Evolutionary conservation across 2,329 filamentous ascomycete species (phyloP).

Genomic region (Talaromyces piceae): DNA sequence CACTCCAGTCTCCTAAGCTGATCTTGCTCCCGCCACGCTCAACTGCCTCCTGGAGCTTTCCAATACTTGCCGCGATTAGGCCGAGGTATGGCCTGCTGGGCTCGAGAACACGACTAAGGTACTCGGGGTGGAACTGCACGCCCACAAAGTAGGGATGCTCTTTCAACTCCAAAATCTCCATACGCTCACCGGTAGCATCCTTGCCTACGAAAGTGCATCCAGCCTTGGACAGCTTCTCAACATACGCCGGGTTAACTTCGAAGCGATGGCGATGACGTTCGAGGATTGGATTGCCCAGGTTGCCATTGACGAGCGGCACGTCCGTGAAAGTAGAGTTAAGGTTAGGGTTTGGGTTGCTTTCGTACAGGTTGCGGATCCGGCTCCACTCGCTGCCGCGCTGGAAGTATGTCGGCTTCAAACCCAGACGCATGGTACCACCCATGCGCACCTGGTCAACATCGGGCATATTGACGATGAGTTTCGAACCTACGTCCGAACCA

Average conservation of each 20-base stretch:
- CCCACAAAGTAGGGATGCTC: constrained; percentile 80
- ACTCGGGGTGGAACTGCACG: constrained; percentile 87
- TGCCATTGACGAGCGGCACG: constrained; percentile 25
- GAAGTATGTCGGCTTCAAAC: constrained; percentile 67
- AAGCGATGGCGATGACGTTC: constrained; percentile 86
- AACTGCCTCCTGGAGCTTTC: neutral
- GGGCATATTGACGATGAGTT: constrained; percentile 82
- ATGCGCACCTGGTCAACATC: constrained; percentile 68
- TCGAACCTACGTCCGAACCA: constrained; percentile 1
- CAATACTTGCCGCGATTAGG: constrained; percentile 55
- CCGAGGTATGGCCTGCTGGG: constrained; percentile 73
- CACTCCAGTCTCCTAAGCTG: too few species aligned
- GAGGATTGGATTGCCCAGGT: constrained; percentile 33
- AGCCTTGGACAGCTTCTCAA: constrained; percentile 58
- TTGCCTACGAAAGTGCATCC: constrained; percentile 73
- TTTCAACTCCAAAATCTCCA: constrained; percentile 76
- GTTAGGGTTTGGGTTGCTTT: constrained; percentile 34
- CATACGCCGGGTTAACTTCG: constrained; percentile 76
- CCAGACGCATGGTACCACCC: constrained; percentile 82
- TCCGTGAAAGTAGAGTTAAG: too few species aligned
- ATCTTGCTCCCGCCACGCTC: neutral
- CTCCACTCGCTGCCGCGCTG: constrained; percentile 70
- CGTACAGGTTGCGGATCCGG: constrained; percentile 68
- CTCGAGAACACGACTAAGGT: constrained; percentile 61
- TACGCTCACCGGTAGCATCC: constrained; percentile 67